Base-by-base conservation (phyloP, 176 grass and related monocot genomes). In the Paspalum vaginatum region DNA sequence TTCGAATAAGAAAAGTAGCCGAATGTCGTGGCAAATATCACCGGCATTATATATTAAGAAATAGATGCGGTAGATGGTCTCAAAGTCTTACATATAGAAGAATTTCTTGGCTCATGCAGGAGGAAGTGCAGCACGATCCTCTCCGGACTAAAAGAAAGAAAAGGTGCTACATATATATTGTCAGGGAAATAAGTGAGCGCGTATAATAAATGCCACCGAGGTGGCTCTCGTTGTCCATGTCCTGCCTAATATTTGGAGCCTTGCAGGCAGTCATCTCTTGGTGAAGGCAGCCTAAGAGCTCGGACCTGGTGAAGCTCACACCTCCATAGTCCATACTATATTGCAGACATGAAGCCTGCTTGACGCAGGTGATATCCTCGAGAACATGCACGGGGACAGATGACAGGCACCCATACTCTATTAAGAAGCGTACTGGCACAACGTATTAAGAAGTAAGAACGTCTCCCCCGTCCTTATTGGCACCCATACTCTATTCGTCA, bases 211-310 rank as follows among this genome's bases (percentile, higher is more conserved):
- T 32, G 32, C 32, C 32, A 32, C 32, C 32, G 32, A 32, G 1
- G 70, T 22, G 44, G 42, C 78, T 75, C 57, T 60, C 62, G n/a
- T 78, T 75, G 43, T n/a, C 61, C 14, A 15, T 27, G 15, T 59
- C 61, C 51, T 49, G 32, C 64, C 18, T 4, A 81, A 16, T 41
- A 22, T 61, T 86, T 63, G 80, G 69, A 74, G 38, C 53, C 53
- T 65, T 55, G 18, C n/a, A 4, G 54, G 59, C 70, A 55, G 87
- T 43, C 81, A 87, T 89, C 70, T 73, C 81, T 55, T 55, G 72
- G 69, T 76, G 79, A 74, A 86, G 83, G 83, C 50, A 76, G 41
- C 46, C 47, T 64, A 42, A 40, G 16, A 61, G 81, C 48, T 68
- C 53, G 47, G 70, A 76, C 44, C 85, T 76, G 85, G 85, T 86